A percentile compares a stretch with the other conserved stretches of the same genome.
phyloP scores from a whole-genome alignment of 139 green algal genomes.

The Axilococcus clingmanii region DNA sequence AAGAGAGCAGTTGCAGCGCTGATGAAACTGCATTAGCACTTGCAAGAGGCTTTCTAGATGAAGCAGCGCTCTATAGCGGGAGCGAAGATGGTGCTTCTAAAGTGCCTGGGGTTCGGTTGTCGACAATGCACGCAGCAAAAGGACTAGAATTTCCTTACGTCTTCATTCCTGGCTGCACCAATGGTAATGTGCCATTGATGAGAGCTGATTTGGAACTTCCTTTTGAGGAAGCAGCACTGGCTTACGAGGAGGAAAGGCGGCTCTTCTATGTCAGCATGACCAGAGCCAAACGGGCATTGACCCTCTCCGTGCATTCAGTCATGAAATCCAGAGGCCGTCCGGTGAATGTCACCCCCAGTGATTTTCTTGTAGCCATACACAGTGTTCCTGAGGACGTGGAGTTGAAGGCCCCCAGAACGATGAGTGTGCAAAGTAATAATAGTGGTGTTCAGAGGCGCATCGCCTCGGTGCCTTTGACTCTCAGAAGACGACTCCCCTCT shows the following conservation, averaged over 20 bases:
- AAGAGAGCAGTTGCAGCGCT: background rate
- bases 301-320: constrained; percentile 2
- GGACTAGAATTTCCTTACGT: constrained; percentile 50
- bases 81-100: constrained; percentile 12
- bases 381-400: background rate
- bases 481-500: too few relatives aligned
- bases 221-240: background rate
- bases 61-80: constrained; percentile 28
- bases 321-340: background rate
- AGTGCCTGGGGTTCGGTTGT: constrained; percentile 31
- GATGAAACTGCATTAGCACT: background rate
- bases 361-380: background rate
- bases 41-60: constrained; percentile 33
- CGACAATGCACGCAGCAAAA: constrained; percentile 53
- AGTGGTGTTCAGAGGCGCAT: too few relatives aligned
- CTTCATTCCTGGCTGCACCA: constrained; percentile 28
- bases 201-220: background rate
- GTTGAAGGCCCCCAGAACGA: background rate
- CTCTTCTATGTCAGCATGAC: constrained; percentile 26
- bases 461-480: too few relatives aligned
- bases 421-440: too few relatives aligned
- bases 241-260: constrained; percentile 12
- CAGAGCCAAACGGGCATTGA: constrained; percentile 17
- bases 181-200: constrained; percentile 5
- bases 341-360: background rate